These are phyloP conservation scores for Ascochyta rabiei DNA, from an alignment of 2,329 filamentous ascomycete species.

Conservation along the genomic window DNA sequence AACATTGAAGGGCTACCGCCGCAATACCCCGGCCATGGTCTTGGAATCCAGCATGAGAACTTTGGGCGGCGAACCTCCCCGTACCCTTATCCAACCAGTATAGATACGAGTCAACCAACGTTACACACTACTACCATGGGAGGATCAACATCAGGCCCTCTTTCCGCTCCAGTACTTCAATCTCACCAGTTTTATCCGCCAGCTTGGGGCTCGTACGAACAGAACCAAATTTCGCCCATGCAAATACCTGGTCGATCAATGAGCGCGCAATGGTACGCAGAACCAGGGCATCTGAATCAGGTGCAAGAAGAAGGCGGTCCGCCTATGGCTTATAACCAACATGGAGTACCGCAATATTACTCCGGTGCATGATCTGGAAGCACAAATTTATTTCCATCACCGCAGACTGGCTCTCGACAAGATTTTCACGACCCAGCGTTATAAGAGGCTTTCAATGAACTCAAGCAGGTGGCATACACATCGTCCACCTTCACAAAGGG, in stretches of 20 bases:
- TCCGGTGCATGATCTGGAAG: conserved; percentile 24
- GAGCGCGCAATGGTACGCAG: conserved; percentile 45
- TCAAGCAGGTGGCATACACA: not conserved
- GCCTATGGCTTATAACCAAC: conserved; percentile 36
- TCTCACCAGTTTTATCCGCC: conserved; percentile 41
- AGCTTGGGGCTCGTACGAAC: conserved; percentile 41
- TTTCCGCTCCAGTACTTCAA: conserved; percentile 44
- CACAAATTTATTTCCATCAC: not conserved
- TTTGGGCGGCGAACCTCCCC: conserved; percentile 42
- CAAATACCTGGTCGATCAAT: conserved; percentile 40
- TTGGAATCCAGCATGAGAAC: conserved; percentile 41
- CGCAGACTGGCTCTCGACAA: not conserved
- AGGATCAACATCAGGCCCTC: conserved; percentile 34
- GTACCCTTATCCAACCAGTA: conserved; percentile 41
- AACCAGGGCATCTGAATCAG: conserved; percentile 40
- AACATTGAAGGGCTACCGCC: conserved; percentile 46
- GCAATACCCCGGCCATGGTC: conserved; percentile 38
- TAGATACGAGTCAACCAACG: conserved; percentile 40
- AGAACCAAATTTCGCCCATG: conserved; percentile 35
- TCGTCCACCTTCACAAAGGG: not conserved
- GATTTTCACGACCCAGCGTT: not conserved
- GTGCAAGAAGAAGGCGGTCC: conserved; percentile 45
- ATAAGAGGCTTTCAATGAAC: not conserved
- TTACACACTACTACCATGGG: conserved; percentile 36
- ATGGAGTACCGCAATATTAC: conserved; percentile 39